Base-by-base conservation (phyloP, 768 basidiomycete genomes). In the Russula olivacea region DNA sequence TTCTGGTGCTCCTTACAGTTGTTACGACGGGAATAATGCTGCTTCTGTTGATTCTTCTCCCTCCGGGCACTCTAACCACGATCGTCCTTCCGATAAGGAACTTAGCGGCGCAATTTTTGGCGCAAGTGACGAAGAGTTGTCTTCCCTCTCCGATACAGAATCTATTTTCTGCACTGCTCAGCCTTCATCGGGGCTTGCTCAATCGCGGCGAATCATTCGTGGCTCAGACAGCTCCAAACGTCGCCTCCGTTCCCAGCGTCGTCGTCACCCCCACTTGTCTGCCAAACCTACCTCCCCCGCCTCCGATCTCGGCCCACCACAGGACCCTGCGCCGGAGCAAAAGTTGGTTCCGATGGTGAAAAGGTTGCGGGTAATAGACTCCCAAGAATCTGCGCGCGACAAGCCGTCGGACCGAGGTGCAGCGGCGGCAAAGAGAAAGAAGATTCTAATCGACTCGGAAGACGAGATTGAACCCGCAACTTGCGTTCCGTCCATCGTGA, bases 141-240 rank as follows among this genome's bases (percentile, higher is more conserved):
- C 76, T 30, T 73, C 77, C 52, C 68, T 76, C 61, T 76, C 76
- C 19, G 71, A 75, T 43, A 68, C 72, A 51, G 70, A 70, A 57
- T 48, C 51, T 62, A 38, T 52, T 61, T 28, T 61, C 60, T n/a
- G 30, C 25, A 12, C 21, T 68, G 25, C 50, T 45, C 48, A 45
- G 40, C 30, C 36, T 68, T 52, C 65, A 50, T 51, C 55, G 21
- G 36, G 30, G 56, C 12, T 34, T 62, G n/a, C 62, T 68, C 59
- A 45, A 48, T 11, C 59, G 48, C 58, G 54, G 32, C 50, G 54
- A 38, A 32, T 30, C 55, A 25, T 14, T 40, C 23, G 61, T 53
- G n/a, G 15, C 49, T 4, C 58, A 54, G 54, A 32, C 48, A 28
- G 32, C 40, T 43, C 58, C 54, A 51, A 51, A 19, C 40, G 10